These are phyloP conservation scores for Exutisphaerella laricina DNA, from an alignment of 2,329 filamentous ascomycete genomes.

Conservation along the genomic window DNA sequence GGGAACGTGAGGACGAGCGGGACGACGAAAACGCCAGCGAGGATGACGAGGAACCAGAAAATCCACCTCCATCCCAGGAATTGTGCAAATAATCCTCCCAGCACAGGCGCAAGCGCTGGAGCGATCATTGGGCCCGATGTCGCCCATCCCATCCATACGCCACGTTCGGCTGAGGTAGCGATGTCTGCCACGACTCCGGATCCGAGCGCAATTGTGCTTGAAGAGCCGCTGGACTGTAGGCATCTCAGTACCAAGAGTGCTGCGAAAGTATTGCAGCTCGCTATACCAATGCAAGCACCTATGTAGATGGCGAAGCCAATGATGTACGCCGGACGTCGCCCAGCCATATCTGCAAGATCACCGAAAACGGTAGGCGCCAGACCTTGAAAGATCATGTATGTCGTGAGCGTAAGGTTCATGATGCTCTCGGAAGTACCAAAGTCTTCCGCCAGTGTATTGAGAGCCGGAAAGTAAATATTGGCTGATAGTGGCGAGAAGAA, in stretches of 20 bases:
- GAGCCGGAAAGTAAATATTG: slow-evolving; percentile 44
- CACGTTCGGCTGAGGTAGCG: slow-evolving; percentile 29
- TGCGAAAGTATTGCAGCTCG: slow-evolving; percentile 35
- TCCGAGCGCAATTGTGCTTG: neutral
- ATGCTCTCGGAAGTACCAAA: slow-evolving; percentile 33
- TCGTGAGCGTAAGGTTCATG: slow-evolving; percentile 39
- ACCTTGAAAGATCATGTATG: slow-evolving; percentile 37
- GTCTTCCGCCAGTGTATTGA: slow-evolving; percentile 38
- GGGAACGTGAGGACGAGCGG: slow-evolving; percentile 27
- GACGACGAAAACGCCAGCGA: slow-evolving; percentile 22
- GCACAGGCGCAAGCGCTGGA: slow-evolving; percentile 24
- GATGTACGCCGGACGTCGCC: slow-evolving; percentile 38
- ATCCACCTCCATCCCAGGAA: slow-evolving; percentile 33
- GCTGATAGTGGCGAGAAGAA: slow-evolving; percentile 49
- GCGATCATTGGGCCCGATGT: slow-evolving; percentile 26
- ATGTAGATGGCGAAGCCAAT: slow-evolving; percentile 39
- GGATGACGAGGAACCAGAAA: slow-evolving; percentile 42
- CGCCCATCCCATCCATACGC: slow-evolving; percentile 35
- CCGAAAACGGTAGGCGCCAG: slow-evolving; percentile 42
- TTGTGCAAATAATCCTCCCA: slow-evolving; percentile 32
- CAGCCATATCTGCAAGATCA: slow-evolving; percentile 37
- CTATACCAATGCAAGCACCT: slow-evolving; percentile 39
- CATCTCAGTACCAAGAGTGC: slow-evolving; percentile 38
- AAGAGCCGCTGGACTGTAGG: slow-evolving; percentile 30
- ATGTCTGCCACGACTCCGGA: slow-evolving; percentile 35